Conservation (phyloP, 495 filamentous ascomycete species). For the Hyaloscypha hepaticicola region DNA sequence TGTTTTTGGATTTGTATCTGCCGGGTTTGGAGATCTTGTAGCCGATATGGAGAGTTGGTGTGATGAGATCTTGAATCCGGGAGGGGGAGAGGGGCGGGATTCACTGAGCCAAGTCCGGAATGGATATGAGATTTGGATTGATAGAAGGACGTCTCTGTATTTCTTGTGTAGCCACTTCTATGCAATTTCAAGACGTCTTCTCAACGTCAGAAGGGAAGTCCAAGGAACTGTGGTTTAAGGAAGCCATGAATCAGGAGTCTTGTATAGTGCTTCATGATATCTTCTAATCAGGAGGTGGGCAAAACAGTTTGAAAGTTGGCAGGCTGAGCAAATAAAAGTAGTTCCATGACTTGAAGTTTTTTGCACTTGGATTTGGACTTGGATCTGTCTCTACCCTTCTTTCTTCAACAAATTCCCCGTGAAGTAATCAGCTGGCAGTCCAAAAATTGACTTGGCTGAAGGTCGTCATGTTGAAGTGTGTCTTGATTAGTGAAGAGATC, state of each 20-base stretch:
- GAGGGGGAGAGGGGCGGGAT: too few species aligned
- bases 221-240: neutral
- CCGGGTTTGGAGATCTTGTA: too few species aligned
- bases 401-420: too few species aligned
- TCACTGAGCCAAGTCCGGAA: slow-evolving; percentile 44
- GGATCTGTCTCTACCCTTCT: too few species aligned
- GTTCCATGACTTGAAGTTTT: neutral
- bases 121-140: slow-evolving; percentile 52
- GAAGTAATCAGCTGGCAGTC: too few species aligned
- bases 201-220: neutral
- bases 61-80: too few species aligned
- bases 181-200: neutral
- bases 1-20: too few species aligned
- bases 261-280: neutral
- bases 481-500: too few species aligned
- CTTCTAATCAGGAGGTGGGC: slow-evolving; percentile 49
- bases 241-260: slow-evolving; percentile 12
- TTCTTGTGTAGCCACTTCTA: slow-evolving; percentile 40
- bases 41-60: too few species aligned
- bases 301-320: neutral
- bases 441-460: too few species aligned
- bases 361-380: neutral
- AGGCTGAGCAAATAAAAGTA: neutral
- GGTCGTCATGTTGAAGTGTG: too few species aligned
- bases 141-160: slow-evolving; percentile 43